Conservation (phyloP, 179 eudicot species). For the Silene vulgaris region DNA sequence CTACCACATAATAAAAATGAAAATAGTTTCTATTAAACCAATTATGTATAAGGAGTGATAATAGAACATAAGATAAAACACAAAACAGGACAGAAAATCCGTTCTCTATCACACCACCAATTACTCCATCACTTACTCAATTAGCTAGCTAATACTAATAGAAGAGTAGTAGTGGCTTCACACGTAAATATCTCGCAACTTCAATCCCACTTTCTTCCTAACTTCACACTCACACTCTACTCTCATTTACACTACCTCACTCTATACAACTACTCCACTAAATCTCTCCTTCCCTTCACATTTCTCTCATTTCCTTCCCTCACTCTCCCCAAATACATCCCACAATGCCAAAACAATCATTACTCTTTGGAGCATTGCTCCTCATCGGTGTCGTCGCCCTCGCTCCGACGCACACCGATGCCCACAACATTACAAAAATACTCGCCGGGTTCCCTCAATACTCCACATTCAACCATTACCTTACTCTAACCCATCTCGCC, state of each 20-base stretch:
- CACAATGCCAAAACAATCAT: conserved; percentile 7
- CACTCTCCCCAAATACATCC: neutral
- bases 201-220: conserved; percentile 9
- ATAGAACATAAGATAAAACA: too few relatives aligned
- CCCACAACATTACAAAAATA: conserved; percentile 52
- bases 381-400: conserved; percentile 10
- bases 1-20: too few relatives aligned
- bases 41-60: too few relatives aligned
- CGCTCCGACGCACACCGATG: conserved; percentile 21
- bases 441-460: conserved; percentile 38
- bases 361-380: conserved; percentile 15
- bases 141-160: too few relatives aligned
- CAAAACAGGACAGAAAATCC: too few relatives aligned
- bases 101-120: too few relatives aligned
- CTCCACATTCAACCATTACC: conserved; percentile 68
- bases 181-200: neutral
- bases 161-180: too few relatives aligned
- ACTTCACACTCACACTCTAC: conserved; percentile 14
- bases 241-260: conserved; percentile 15
- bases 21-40: too few relatives aligned
- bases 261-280: conserved; percentile 8
- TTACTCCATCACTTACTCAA: too few relatives aligned
- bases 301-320: conserved; percentile 8
- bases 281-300: conserved; percentile 8
- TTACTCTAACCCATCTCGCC: conserved; percentile 58